Base-by-base conservation (phyloP, 2,329 filamentous ascomycete genomes). In the Dothiorella sarmentorum region DNA sequence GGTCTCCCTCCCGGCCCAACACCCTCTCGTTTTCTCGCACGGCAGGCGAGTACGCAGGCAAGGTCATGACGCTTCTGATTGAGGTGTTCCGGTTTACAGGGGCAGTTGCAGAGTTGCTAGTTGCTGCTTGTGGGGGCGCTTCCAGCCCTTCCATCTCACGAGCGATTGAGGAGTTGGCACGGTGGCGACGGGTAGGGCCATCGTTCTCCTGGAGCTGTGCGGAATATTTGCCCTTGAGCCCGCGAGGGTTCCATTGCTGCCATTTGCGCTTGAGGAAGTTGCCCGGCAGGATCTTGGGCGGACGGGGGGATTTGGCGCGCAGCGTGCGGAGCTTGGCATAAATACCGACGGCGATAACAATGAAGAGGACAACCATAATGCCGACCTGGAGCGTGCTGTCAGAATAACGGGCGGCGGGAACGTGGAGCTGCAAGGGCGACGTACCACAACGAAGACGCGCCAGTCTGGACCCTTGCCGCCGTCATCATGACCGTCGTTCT, bases 61-160 rank as follows among this genome's bases (percentile, higher is more conserved):
- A 77, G 0, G 94, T 97, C 82, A 97, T 94, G 58, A 97, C 86
- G n/a, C 91, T 96, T 58, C 93, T 87, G 44, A 97, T 81, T 7
- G 90, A 95, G 1, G 90, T 91, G 66, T 93, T 88, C 29, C 93
- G 84, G 69, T 93, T 58, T 26, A 58, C 45, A 11, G 44, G 17
- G 13, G 29, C 62, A 20, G 6, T 40, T 20, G 49, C 33, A 15
- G 33, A 56, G 29, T 68, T 64, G 24, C 24, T 62, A 61, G 58
- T 66, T 62, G 44, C 47, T 13, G 27, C 31, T n/a, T 26, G 10
- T 15, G 49, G 10, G 9, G 52, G 22, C 9, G 40, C 29, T 37
- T 44, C 43, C 62, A 65, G 44, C 24, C 56, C 56, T 7, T 49
- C 38, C 56, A 58, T 58, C 29, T 58, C 56, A n/a, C 56, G 56